Conservation (phyloP, 164 flowering plant genomes). For the Chimonanthus praecox region DNA sequence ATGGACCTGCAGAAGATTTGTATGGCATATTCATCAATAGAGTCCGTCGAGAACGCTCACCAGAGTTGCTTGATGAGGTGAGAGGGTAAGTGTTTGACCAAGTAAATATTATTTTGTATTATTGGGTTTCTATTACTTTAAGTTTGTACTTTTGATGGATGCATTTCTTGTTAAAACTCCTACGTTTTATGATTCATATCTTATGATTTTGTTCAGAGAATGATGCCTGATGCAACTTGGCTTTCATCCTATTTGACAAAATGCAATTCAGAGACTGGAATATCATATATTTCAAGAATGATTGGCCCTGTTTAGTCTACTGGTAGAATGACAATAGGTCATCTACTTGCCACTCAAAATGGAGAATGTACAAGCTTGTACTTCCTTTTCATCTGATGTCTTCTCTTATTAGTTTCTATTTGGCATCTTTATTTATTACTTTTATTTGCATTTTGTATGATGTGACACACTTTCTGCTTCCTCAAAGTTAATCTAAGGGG, state of each 20-base stretch:
- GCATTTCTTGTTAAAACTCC: not conserved
- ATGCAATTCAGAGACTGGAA: not conserved
- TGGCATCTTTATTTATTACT: too few species aligned
- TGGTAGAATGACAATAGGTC: not conserved
- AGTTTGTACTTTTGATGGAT: not conserved
- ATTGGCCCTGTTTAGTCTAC: not conserved
- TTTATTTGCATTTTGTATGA: not conserved
- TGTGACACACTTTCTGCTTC: not conserved
- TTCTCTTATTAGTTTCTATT: too few species aligned
- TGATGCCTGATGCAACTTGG: not conserved
- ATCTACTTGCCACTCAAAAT: not conserved
- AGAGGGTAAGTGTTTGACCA: conserved; percentile 62
- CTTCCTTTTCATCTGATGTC: not conserved
- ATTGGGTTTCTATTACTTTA: not conserved
- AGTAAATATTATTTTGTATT: not conserved
- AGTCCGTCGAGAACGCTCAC: conserved; percentile 89
- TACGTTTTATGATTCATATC: not conserved
- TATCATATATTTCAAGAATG: not conserved
- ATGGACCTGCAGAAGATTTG: conserved; percentile 99
- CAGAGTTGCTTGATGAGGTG: conserved; percentile 67
- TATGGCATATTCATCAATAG: conserved; percentile 90
- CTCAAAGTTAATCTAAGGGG: too few species aligned
- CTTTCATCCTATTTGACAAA: not conserved
- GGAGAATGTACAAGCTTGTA: not conserved
- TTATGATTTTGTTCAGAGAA: not conserved